A percentile compares a stretch with the other conserved stretches of the same genome.
These are phyloP conservation scores for Effrenium voratum DNA, from an alignment of 73 alveolate genomes.

Conservation along the genomic window DNA sequence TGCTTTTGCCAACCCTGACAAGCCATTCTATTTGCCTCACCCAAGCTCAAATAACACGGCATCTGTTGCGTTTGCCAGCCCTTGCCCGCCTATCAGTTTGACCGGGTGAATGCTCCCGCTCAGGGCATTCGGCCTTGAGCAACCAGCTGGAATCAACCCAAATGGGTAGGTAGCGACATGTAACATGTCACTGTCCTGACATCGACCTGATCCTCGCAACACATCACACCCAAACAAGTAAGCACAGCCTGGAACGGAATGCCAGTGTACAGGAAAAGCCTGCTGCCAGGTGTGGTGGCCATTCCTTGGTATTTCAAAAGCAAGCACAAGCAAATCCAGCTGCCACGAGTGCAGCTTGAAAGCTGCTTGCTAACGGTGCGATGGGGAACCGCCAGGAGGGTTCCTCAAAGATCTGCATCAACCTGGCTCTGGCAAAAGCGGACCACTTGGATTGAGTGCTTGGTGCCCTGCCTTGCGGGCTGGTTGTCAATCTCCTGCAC, in stretches of 20 bases:
- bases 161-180: too few relatives aligned
- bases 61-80: too few relatives aligned
- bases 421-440: constrained; percentile 12
- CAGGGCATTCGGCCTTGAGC: too few relatives aligned
- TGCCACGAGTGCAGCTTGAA: neutral
- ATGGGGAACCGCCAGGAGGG: constrained; percentile 87
- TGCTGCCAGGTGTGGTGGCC: constrained; percentile 60
- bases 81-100: too few relatives aligned
- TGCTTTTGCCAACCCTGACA: too few relatives aligned
- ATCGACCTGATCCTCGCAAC: too few relatives aligned
- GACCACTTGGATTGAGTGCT: neutral
- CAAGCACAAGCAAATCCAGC: neutral
- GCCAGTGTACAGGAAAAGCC: constrained; percentile 67
- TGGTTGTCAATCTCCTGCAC: constrained; percentile 32
- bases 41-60: too few relatives aligned
- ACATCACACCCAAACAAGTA: neutral
- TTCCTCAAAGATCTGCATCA: constrained; percentile 55
- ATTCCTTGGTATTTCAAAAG: neutral
- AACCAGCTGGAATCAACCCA: too few relatives aligned
- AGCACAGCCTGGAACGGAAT: constrained; percentile 25
- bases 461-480: neutral
- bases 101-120: too few relatives aligned
- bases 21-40: too few relatives aligned
- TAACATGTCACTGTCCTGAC: too few relatives aligned
- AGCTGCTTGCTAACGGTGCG: constrained; percentile 61